phyloP scores from a whole-genome alignment of 305 asterid species.

The Solanum hybrid region DNA sequence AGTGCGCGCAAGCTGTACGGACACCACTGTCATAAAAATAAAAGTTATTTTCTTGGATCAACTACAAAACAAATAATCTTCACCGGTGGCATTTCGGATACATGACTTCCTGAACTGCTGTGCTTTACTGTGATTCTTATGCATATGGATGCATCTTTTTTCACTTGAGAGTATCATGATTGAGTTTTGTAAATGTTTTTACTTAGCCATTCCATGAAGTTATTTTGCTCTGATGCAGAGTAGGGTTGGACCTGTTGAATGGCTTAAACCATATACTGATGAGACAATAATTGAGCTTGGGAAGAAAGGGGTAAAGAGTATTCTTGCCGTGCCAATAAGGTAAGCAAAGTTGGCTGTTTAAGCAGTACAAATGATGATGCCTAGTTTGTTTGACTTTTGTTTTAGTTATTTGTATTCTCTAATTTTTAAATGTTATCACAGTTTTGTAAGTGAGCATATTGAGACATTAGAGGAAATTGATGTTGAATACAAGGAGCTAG shows the following conservation, averaged over 20 bases:
- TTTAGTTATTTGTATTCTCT: background rate
- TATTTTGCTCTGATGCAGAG: slow-evolving; percentile 56
- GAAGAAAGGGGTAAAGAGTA: slow-evolving; percentile 78
- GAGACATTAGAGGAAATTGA: slow-evolving; percentile 98
- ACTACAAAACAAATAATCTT: background rate
- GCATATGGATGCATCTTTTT: background rate
- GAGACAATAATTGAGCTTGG: slow-evolving; percentile 93
- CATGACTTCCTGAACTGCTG: background rate
- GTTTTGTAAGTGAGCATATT: slow-evolving; percentile 96
- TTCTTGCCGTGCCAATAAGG: slow-evolving; percentile 98
- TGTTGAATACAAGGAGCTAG: slow-evolving; percentile 96
- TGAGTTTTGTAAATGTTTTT: background rate
- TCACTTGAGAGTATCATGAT: background rate
- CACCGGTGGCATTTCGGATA: background rate
- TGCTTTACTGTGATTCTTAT: background rate
- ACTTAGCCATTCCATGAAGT: background rate
- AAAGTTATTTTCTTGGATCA: background rate
- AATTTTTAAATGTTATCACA: slow-evolving; percentile 16
- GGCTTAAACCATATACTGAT: slow-evolving; percentile 97
- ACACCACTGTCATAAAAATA: background rate
- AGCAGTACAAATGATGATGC: background rate
- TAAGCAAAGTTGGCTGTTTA: slow-evolving; percentile 12
- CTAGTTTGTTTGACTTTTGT: background rate
- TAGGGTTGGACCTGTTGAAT: slow-evolving; percentile 98
- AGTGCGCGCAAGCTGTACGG: background rate